These are phyloP conservation scores for Noccaea bulbosa DNA, from an alignment of 345 rosid species.

Conservation along the genomic window DNA sequence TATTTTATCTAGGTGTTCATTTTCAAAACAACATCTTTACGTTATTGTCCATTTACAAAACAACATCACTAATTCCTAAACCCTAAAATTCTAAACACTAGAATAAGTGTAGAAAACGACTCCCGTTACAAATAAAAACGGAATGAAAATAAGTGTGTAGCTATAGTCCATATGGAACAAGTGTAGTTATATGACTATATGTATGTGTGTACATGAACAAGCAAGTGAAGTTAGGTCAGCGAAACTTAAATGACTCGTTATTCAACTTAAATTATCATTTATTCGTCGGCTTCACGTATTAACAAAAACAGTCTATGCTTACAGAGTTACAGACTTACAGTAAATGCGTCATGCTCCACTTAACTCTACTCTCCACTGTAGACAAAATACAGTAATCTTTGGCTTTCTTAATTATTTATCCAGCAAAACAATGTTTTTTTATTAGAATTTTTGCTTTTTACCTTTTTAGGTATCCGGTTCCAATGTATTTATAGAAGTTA, in stretches of 20 bases:
- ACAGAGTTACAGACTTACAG: background rate
- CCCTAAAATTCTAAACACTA: too few species aligned
- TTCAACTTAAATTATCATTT: slow-evolving; percentile 15
- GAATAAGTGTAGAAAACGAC: background rate
- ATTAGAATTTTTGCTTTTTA: background rate
- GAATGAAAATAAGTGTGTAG: slow-evolving; percentile 10
- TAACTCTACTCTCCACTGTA: slow-evolving; percentile 1
- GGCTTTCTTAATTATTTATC: background rate
- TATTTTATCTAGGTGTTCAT: background rate
- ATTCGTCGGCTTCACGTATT: slow-evolving; percentile 6
- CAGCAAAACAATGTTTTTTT: background rate
- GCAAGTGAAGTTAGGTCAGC: slow-evolving; percentile 27
- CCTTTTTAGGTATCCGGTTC: background rate
- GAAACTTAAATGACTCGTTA: slow-evolving; percentile 25
- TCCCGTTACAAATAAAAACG: background rate
- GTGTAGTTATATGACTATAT: background rate
- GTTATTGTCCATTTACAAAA: too few species aligned
- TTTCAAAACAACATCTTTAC: too few species aligned
- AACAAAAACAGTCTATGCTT: slow-evolving; percentile 6
- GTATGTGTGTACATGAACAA: slow-evolving; percentile 22
- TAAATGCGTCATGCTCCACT: slow-evolving; percentile 17
- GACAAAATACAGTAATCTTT: background rate
- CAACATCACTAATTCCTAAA: too few species aligned
- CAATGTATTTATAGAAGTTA: background rate
- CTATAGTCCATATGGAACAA: background rate